Percentiles rank a stretch among this genome's conserved stretches.
Conservation (phyloP, 768 basidiomycete species). For the Serendipita indica region DNA sequence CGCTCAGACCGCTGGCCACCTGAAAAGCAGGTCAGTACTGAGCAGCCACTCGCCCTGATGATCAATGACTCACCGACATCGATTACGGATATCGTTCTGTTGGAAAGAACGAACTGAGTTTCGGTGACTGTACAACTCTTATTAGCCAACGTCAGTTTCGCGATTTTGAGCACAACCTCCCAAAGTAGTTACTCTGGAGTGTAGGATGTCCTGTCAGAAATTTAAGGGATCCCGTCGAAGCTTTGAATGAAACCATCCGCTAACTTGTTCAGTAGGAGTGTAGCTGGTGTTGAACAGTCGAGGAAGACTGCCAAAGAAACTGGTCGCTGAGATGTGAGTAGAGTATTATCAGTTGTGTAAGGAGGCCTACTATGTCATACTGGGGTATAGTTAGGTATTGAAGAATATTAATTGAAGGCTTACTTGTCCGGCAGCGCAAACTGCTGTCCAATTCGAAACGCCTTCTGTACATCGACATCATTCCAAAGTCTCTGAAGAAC, state of each 20-base stretch:
- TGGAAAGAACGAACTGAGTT: slow-evolving; percentile 64
- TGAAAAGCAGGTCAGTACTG: no score
- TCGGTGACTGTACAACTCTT: slow-evolving; percentile 45
- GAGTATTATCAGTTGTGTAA: neutral
- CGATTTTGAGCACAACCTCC: slow-evolving; percentile 38
- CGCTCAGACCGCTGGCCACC: slow-evolving; percentile 89
- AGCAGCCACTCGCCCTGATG: no score
- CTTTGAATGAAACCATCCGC: neutral
- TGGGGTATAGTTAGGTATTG: slow-evolving; percentile 21
- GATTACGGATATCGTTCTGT: slow-evolving; percentile 82
- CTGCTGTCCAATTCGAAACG: slow-evolving; percentile 76
- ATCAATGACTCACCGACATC: slow-evolving; percentile 47
- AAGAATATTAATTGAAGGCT: no score
- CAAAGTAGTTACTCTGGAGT: slow-evolving; percentile 71
- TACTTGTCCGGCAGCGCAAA: slow-evolving; percentile 86
- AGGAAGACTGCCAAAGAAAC: slow-evolving; percentile 63
- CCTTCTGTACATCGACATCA: slow-evolving; percentile 60
- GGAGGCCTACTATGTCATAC: slow-evolving; percentile 34
- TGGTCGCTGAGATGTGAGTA: slow-evolving; percentile 8
- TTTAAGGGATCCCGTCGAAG: neutral
- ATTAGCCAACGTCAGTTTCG: neutral
- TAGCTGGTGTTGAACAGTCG: slow-evolving; percentile 64
- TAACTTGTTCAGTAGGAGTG: slow-evolving; percentile 50
- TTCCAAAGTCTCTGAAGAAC: slow-evolving; percentile 61
- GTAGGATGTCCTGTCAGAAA: slow-evolving; percentile 51